Percentiles rank a stretch among this genome's conserved stretches.
Evolutionary conservation across 495 filamentous ascomycete genomes (phyloP).

Genomic region (Aspergillus funiculosus): DNA sequence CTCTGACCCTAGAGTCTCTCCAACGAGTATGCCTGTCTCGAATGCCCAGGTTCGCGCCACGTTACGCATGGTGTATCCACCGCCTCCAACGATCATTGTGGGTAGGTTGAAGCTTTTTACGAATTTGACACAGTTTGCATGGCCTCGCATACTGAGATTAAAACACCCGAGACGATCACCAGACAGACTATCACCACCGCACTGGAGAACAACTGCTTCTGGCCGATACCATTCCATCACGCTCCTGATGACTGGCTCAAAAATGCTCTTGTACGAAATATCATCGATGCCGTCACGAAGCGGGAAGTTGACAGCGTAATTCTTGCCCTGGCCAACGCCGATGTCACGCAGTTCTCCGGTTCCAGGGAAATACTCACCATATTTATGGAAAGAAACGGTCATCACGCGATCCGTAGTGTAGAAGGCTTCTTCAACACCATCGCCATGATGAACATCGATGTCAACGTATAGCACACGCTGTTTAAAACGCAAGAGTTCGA

Average conservation of each 20-base stretch:
- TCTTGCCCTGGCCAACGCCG: conserved; percentile 84
- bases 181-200: conserved; percentile 89
- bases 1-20: conserved; percentile 66
- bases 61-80: conserved; percentile 98
- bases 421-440: conserved; percentile 97
- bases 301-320: conserved; percentile 96
- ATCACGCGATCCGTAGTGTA: conserved; percentile 97
- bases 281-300: conserved; percentile 96
- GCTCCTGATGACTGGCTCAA: conserved; percentile 85
- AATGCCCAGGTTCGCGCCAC: conserved; percentile 96
- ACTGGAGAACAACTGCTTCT: conserved; percentile 93
- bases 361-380: conserved; percentile 97
- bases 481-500: conserved; percentile 91
- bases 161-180: conserved; percentile 96
- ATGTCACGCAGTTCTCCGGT: conserved; percentile 95
- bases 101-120: conserved; percentile 90
- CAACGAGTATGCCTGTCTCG: conserved; percentile 88
- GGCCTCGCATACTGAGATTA: conserved; percentile 94
- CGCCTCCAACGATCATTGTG: conserved; percentile 86
- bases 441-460: conserved; percentile 97
- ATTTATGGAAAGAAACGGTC: conserved; percentile 98
- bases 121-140: conserved; percentile 95
- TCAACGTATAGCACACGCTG: conserved; percentile 95
- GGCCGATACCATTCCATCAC: conserved; percentile 97
- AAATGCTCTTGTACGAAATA: conserved; percentile 83